Base-by-base conservation (phyloP, 2,329 filamentous ascomycete species). In the Penicillium hesseltinei region DNA sequence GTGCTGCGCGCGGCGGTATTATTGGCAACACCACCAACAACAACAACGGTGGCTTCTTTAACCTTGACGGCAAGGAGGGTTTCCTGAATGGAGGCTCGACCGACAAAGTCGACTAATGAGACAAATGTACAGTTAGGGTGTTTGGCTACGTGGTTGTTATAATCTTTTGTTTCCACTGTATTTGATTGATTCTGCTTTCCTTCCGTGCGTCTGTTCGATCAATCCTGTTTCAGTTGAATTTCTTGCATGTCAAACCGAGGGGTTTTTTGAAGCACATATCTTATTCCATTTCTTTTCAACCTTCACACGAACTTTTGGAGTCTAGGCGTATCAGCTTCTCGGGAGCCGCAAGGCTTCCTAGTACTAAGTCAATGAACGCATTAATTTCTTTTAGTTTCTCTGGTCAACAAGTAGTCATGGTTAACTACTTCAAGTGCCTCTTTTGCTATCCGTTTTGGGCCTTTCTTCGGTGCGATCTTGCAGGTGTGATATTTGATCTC, bases 51-150 rank as follows among this genome's bases (percentile, higher is more conserved):
- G 78, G 78, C 13, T 80, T 80, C 64, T 78, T 80, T 67, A 73
- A 77, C 56, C 69, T 80, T 25, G 78, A 80, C 64, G 77, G 76
- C 36, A 80, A 81, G 66, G 78, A 80, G 61, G 76, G 78, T 29
- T 59, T 79, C 39, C 64, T 80, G 64, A 76, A 73, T 56, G 74
- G 74, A 50, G 73, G 71, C 42, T 67, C 70, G 27, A 75, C 75
- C 23, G 78, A 77, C 51, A 81, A 81, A 65, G 78, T 78, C 46
- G 78, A 81, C 69, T 80, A 68, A 73, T 65, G 61, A 64, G 57
- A 61, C 53, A 59, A 61, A 66, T 73, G 69, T 72, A 71, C 64
- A 71, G 66, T 63, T 69, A 66, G 44, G 62, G 62, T 67, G 60
- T 66, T 71, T 66, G 62, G 65, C 55, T 62, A 59, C 53, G 60